Base-by-base conservation (phyloP, 192 early-diverging fungal genomes). In the Podila clonocystis region DNA sequence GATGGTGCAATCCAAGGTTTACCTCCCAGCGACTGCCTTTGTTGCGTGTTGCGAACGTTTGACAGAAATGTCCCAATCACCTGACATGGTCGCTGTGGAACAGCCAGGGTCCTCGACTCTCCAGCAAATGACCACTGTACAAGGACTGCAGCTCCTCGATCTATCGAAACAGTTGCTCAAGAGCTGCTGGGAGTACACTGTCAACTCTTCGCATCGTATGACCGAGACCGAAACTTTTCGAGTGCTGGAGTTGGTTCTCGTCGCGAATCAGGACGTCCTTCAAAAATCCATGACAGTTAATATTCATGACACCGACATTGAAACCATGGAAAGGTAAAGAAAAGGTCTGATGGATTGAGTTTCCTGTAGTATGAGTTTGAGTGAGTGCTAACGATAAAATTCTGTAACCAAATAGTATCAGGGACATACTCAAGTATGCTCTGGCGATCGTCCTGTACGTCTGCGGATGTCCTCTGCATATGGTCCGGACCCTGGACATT, bases 391-490 rank as follows among this genome's bases (percentile, higher is more conserved):
- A 55, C 22, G n/a, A 55, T 26, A 4, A 7, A 19, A 19, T 55
- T 6, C 22, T 55, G 24, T 5, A 24, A 24, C 52, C 24, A 24
- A 55, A 28, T 52, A 85, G 84, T 52, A 65, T 63, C 19, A 83
- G 77, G 62, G 41, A 65, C n/a, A 60, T 88, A 48, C 72, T 88
- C 12, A 84, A 82, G 50, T 88, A 86, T 33, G 82, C 85, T 6
- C 57, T 76, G 20, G 83, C 61, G 29, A 60, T 88, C 3, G 52
- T 70, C n/a, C 75, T 85, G 57, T 88, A 79, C 65, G 74, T 66
- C 0, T 85, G 72, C 24, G 74, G 79, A 34, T 88, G 87, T 33
- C 72, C 87, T 0, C 34, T 85, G 41, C 69, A 50, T 12, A 66
- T 79, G 48, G 78, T 88, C 36, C 33, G 67, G 7, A 59, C 57